Conservation (phyloP, 1,284 basidiomycete genomes). For the Trichosporon sp. region DNA sequence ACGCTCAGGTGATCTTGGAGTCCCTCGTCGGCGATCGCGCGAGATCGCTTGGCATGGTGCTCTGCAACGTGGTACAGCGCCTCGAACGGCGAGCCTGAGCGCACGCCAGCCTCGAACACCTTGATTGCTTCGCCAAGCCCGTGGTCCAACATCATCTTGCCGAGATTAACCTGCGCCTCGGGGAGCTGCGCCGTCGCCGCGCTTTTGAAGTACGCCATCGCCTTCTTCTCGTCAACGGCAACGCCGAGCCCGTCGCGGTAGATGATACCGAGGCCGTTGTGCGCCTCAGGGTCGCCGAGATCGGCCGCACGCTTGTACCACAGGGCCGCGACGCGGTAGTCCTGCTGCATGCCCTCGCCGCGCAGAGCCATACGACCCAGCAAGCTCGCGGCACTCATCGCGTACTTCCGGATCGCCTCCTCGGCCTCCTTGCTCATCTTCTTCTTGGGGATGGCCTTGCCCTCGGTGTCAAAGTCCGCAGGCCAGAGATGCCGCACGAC, state of each 20-base stretch:
- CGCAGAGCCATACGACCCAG: constrained; percentile 89
- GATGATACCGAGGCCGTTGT: constrained; percentile 87
- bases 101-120: constrained; percentile 75
- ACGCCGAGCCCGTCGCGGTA: constrained; percentile 81
- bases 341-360: constrained; percentile 82
- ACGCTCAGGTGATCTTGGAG: constrained; percentile 50
- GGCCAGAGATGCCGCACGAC: constrained; percentile 82
- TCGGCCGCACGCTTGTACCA: constrained; percentile 89
- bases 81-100: constrained; percentile 82
- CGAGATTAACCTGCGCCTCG: constrained; percentile 86
- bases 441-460: constrained; percentile 53
- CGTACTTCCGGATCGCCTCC: constrained; percentile 61
- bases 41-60: constrained; percentile 63
- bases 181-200: constrained; percentile 80
- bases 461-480: constrained; percentile 53
- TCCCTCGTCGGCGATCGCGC: constrained; percentile 20
- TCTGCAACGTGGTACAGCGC: constrained; percentile 85
- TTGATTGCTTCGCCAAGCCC: constrained; percentile 57
- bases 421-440: constrained; percentile 51
- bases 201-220: constrained; percentile 62
- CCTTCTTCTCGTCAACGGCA: constrained; percentile 55
- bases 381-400: constrained; percentile 69
- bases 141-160: constrained; percentile 62
- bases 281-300: constrained; percentile 74
- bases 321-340: constrained; percentile 72